Base-by-base conservation (phyloP, 768 basidiomycete genomes). In the Collybia mongolica region DNA sequence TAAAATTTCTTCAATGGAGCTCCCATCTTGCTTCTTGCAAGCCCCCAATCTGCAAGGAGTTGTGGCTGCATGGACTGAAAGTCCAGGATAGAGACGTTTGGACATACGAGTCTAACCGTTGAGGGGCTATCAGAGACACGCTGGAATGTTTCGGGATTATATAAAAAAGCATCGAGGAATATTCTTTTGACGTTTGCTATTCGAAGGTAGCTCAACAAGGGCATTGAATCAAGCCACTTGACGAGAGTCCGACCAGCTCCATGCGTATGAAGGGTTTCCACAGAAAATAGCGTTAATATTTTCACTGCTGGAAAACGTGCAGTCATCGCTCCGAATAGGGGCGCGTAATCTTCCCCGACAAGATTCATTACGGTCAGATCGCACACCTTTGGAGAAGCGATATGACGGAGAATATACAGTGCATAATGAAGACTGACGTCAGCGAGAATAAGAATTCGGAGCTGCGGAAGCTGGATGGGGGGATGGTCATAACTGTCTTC, bases 311-410 rank as follows among this genome's bases (percentile, higher is more conserved):
- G 76, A 57, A 80, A 83, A 22, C 67, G 69, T 7, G 69, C 72
- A 11, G 74, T 77, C 56, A 89, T 54, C 48, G 64, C 54, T 15
- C 60, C 55, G 57, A 81, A 74, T 44, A 88, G 59, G 3, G 71
- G 69, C 2, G 70, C 60, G 57, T 83, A 84, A 58, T 86, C 76
- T 20, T 72, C 66, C 22, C 76, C 79, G 12, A 56, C 64, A 51
- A 85, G 60, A 51, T 75, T 73, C 74, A 81, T 76, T 20, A 90
- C 60, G 3, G 81, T 81, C 32, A 90, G 65, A 54, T 82, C 80
- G 49, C 72, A 71, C 24, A 87, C 61, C 43, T 77, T 71, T 6
- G 86, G 84, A 1, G 82, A 82, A n/a, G 65, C 57, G 52, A 90
- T 67, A 37, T 77, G 76, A 20, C 69, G 61, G 20, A 80, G 58